These are phyloP conservation scores for Arxiozyma slooffiae DNA, from an alignment of 1,139 yeast genomes.

Conservation along the genomic window DNA sequence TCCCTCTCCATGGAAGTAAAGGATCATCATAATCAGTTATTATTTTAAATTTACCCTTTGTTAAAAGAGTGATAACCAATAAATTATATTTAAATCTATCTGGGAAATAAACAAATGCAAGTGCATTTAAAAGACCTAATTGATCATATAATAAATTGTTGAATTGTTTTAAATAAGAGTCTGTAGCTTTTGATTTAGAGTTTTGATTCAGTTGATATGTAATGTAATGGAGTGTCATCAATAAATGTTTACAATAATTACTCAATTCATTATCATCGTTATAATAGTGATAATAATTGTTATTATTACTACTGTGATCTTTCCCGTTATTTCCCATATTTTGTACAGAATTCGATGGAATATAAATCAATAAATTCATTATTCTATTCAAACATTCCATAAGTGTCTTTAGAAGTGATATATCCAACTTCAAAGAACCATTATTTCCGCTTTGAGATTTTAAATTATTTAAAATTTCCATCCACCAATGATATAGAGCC, in stretches of 20 bases:
- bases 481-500: constrained; percentile 29
- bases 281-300: no score
- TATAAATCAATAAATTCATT: constrained; percentile 16
- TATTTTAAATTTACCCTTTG: constrained; percentile 4
- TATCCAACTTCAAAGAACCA: background rate
- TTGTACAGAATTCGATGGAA: constrained; percentile 5
- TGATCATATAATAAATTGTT: constrained; percentile 22
- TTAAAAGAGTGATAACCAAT: constrained; percentile 2
- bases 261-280: constrained; percentile 15
- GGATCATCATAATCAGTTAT: background rate
- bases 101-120: constrained; percentile 24
- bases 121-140: constrained; percentile 28
- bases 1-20: constrained; percentile 4
- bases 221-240: constrained; percentile 23
- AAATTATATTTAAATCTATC: constrained; percentile 22
- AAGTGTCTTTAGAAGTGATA: constrained; percentile 17
- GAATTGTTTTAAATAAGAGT: constrained; percentile 11
- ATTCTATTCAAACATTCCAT: constrained; percentile 27
- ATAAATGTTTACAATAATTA: constrained; percentile 21
- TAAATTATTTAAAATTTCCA: constrained; percentile 18
- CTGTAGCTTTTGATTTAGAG: background rate
- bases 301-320: background rate
- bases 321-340: background rate
- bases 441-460: background rate
- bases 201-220: constrained; percentile 17